A percentile compares a stretch with the other conserved stretches of the same genome.
phyloP scores from a whole-genome alignment of 1,284 basidiomycete species.

The Puccinia brachypodii region DNA sequence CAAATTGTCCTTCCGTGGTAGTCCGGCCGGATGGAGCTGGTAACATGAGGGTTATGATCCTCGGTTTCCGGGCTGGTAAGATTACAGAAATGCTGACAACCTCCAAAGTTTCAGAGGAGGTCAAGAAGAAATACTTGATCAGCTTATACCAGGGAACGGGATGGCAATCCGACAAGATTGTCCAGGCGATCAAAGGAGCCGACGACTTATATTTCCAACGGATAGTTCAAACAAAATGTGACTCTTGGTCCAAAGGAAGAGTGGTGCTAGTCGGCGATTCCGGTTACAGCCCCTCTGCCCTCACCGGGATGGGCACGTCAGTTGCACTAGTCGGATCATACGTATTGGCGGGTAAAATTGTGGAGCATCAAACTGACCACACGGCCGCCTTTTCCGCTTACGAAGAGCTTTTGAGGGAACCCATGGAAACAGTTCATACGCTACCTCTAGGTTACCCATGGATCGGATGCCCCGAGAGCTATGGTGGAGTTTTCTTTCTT shows the following conservation, averaged over 20 bases:
- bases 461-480: constrained; percentile 12
- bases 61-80: constrained; percentile 24
- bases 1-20: constrained; percentile 23
- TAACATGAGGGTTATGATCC: constrained; percentile 47
- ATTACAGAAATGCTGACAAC: constrained; percentile 35
- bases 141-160: constrained; percentile 48
- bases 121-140: constrained; percentile 49
- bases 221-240: constrained; percentile 50
- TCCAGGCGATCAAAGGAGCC: constrained; percentile 47
- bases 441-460: neutral
- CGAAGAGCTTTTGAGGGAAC: constrained; percentile 48
- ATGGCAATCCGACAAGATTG: constrained; percentile 49
- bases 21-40: constrained; percentile 52
- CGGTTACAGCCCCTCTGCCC: constrained; percentile 51
- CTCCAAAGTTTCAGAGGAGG: neutral
- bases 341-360: constrained; percentile 51
- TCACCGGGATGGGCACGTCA: constrained; percentile 51
- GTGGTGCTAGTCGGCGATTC: constrained; percentile 52
- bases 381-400: constrained; percentile 49
- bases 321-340: constrained; percentile 51
- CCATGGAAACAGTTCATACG: neutral
- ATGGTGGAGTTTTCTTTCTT: neutral
- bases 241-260: constrained; percentile 50
- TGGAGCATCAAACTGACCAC: constrained; percentile 35
- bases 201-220: constrained; percentile 52